Base-by-base conservation (phyloP, 306 rosid species). In the Castanea crenata region DNA sequence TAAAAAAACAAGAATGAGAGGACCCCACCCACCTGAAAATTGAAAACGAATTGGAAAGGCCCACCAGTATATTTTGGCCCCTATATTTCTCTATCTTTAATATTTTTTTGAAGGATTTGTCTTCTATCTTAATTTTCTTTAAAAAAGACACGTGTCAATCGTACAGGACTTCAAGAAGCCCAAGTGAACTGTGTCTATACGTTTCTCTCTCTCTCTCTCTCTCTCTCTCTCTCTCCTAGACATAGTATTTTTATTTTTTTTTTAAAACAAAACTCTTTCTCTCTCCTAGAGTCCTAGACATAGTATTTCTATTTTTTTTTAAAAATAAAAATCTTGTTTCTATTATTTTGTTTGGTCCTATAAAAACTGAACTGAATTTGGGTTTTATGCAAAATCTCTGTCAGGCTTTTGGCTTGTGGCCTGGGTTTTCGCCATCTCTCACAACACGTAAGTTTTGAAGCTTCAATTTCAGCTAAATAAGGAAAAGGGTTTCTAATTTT, bases 381-480 rank as follows among this genome's bases (percentile, higher is more conserved):
- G 81, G 79, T 55, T 34, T 83, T 21, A 5, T 35, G 16, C 74
- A 38, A 35, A 32, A 55, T 68, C 64, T 79, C 20, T 51, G 58
- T 73, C 58, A 70, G 59, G 69, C 54, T 61, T 81, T 59, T 32
- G 46, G 69, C 83, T 84, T 69, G 76, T 82, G 57, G 78, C 76
- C 68, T 82, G 57, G 78, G 76, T 70, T 1, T 64, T 35, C 78
- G 56, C 54, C 77, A 31, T 77, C 58, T 74, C 73, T 79, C 49
- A 3, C 76, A 52, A 69, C 80, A 74, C 72, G 89, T 86, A 76
- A 87, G 87, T 73, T 83, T 71, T 81, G n/a, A 78, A 49, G 79
- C 81, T 73, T 85, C 79, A 27, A 62, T 73, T 74, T 76, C 32
- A 56, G 23, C 44, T 2, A 11, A 76, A 12, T 79, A 9, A 11